These are phyloP conservation scores for Leptographium lundbergii DNA, from an alignment of 2,329 filamentous ascomycete species.

Conservation along the genomic window DNA sequence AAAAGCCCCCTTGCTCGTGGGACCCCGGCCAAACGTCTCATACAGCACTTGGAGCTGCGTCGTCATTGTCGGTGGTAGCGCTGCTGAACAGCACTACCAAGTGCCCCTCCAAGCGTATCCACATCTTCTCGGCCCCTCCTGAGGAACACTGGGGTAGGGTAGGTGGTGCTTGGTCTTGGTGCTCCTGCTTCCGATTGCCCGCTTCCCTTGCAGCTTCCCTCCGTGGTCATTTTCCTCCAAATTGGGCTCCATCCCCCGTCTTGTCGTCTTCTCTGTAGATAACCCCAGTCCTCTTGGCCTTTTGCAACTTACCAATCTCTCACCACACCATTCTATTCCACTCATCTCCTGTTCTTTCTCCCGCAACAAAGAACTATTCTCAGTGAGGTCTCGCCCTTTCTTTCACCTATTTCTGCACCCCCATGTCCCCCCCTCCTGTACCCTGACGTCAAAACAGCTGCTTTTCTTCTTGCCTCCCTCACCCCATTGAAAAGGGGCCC, in stretches of 20 bases:
- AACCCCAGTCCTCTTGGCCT: background rate
- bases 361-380: background rate
- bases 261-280: background rate
- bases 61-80: background rate
- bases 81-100: background rate
- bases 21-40: background rate
- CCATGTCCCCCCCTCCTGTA: background rate
- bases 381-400: background rate
- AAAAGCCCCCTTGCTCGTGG: background rate
- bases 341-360: background rate
- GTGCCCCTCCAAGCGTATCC: background rate
- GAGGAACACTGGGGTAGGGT: background rate
- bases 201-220: background rate
- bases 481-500: conserved; percentile 6
- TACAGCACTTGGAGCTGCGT: background rate
- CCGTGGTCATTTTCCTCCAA: background rate
- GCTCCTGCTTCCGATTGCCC: background rate
- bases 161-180: background rate
- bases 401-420: background rate
- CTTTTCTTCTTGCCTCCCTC: conserved; percentile 5
- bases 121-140: background rate
- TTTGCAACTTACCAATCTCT: background rate
- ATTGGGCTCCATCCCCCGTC: background rate
- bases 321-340: conserved; percentile 1
- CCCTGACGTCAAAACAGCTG: conserved; percentile 3